Base-by-base conservation (phyloP, 805 yeast genomes). In the Hyphopichia homilentoma region DNA sequence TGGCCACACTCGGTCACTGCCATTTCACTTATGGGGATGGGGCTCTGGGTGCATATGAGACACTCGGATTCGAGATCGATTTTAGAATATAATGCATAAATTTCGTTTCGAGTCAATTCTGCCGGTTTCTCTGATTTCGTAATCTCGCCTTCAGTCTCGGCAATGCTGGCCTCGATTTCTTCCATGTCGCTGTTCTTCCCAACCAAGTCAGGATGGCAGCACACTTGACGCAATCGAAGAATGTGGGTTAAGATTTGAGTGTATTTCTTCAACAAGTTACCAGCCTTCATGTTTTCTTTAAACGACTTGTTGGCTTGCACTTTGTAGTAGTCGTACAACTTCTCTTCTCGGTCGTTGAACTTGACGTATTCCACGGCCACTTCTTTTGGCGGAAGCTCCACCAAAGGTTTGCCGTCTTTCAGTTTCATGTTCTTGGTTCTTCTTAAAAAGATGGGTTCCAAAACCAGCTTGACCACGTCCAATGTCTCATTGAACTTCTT, bases 361-460 rank as follows among this genome's bases (percentile, higher is more conserved):
- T 70, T 66, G 9, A 90, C 67, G 34, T 73, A 75, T 46, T 85
- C 85, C 25, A 88, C 75, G 0, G 70, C 59, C 5, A 90, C 78
- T 36, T 79, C 81, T 48, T 86, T 88, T 0, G 75, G 68, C 0
- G 97, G 97, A 17, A 90, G 59, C 23, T 68, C 75, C 0, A 90
- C 93, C 29, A 90, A 57, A 1, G 83, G 79, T 16, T 71, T 67
- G 0, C 97, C 97, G 46, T 84, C 70, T 5, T 57, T 61, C 43
- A 75, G 86, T 45, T 75, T 82, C 86, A 88, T 90, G 39, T 71
- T 75, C 47, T 90, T 90, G 0, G 97, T 89, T 48, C 97, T 68
- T 46, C 97, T 70, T 41, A 90, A 56, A 19, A 88, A 64, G 0
- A 90, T 71, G 0, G 97, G 97, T 40, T 84, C 88, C 35, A 89